Conservation (phyloP, 2,329 filamentous ascomycete genomes). For the Cladorrhinum sp. region DNA sequence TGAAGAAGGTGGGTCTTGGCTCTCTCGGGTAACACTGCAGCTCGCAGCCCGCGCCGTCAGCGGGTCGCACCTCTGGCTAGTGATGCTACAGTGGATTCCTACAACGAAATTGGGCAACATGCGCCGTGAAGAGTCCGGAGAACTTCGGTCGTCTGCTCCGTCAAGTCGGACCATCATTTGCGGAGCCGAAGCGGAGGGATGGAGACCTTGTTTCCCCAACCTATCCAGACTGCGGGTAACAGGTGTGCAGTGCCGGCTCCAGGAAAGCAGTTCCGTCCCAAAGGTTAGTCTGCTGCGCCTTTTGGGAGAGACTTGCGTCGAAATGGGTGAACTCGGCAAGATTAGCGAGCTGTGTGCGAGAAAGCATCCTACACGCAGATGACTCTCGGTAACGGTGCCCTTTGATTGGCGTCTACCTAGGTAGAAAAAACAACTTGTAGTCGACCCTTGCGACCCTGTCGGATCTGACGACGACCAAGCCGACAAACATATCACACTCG, state of each 20-base stretch:
- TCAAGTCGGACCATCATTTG: constrained; percentile 10
- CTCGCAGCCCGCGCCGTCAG: constrained; percentile 17
- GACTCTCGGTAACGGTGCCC: background rate
- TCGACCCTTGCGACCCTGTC: background rate
- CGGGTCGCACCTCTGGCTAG: constrained; percentile 16
- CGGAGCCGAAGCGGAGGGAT: constrained; percentile 4
- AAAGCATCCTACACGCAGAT: too few species aligned
- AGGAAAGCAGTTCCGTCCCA: constrained; percentile 4
- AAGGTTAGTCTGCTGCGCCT: background rate
- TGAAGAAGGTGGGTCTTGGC: constrained; percentile 6
- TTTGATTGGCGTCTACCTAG: background rate
- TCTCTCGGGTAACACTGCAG: constrained; percentile 16
- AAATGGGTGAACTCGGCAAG: background rate
- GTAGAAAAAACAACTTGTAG: background rate
- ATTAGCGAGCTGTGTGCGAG: background rate
- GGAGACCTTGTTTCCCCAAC: background rate
- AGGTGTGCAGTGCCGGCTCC: constrained; percentile 2
- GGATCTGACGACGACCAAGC: background rate
- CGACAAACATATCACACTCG: background rate
- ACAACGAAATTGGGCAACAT: constrained; percentile 14
- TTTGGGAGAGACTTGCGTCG: background rate
- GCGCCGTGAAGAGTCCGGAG: constrained; percentile 9
- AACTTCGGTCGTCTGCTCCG: constrained; percentile 11
- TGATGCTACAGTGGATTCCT: constrained; percentile 5
- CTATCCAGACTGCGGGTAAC: background rate